A percentile compares a stretch with the other conserved stretches of the same genome.
These are phyloP conservation scores for Rhynchosporium secalis DNA, from an alignment of 2,329 filamentous ascomycete genomes.

Conservation along the genomic window DNA sequence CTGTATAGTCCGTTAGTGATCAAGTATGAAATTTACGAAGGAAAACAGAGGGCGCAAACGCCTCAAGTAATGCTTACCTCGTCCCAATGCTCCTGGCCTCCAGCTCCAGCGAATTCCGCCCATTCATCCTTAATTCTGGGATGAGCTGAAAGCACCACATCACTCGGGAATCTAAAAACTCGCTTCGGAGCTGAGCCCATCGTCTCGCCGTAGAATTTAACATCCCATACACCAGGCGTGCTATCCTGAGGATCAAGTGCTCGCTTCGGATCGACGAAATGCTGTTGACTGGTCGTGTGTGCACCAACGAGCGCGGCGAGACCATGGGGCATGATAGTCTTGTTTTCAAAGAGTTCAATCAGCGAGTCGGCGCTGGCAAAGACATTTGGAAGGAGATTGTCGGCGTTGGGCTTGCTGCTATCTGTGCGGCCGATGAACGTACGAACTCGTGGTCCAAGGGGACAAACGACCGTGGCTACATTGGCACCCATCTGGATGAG, in stretches of 20 bases:
- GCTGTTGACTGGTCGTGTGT: constrained; percentile 51
- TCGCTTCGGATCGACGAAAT: constrained; percentile 49
- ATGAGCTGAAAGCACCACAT: constrained; percentile 19
- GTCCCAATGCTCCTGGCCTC: constrained; percentile 45
- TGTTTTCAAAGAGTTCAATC: constrained; percentile 46
- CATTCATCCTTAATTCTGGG: constrained; percentile 42
- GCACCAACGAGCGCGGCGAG: constrained; percentile 56
- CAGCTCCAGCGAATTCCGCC: constrained; percentile 41
- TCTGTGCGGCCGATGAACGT: constrained; percentile 55
- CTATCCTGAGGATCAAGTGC: constrained; percentile 52
- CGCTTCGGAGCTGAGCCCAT: constrained; percentile 44
- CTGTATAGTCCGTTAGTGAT: constrained; percentile 31
- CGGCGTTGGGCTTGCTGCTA: constrained; percentile 43
- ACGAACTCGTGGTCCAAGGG: constrained; percentile 52
- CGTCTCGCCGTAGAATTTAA: constrained; percentile 51
- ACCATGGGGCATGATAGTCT: constrained; percentile 53
- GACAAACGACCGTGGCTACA: constrained; percentile 44
- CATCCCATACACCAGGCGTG: constrained; percentile 53
- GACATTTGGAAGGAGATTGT: constrained; percentile 48
- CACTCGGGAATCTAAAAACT: constrained; percentile 20
- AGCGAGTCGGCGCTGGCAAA: constrained; percentile 46
- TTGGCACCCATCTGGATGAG: constrained; percentile 51
- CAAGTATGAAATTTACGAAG: background rate
- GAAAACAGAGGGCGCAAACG: too few relatives aligned
- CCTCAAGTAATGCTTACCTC: constrained; percentile 36